These are phyloP conservation scores for Leishmania turanica DNA, from an alignment of 208 protist genomes.

Conservation along the genomic window DNA sequence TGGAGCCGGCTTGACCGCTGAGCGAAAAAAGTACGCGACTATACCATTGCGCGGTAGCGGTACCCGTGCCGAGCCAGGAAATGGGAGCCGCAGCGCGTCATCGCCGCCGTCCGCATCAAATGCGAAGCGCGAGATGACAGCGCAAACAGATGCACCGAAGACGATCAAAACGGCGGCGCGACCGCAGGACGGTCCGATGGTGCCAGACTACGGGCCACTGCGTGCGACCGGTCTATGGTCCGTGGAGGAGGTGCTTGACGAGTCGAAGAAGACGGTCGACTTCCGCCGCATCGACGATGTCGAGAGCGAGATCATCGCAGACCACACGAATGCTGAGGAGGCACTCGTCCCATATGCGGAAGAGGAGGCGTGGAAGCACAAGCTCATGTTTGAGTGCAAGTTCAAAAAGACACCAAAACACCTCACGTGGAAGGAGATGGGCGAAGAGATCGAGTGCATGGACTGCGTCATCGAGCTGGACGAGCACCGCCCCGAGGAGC, in stretches of 20 bases:
- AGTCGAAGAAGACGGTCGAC: slow-evolving; percentile 71
- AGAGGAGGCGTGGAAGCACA: slow-evolving; percentile 88
- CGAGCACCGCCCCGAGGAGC: slow-evolving; percentile 85
- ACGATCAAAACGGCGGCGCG: slow-evolving; percentile 27
- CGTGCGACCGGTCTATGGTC: slow-evolving; percentile 79
- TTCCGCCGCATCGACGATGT: slow-evolving; percentile 89
- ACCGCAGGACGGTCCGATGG: slow-evolving; percentile 57
- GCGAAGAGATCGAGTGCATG: slow-evolving; percentile 89
- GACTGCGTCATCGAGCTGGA: slow-evolving; percentile 90
- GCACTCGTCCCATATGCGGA: slow-evolving; percentile 76
- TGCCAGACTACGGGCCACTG: slow-evolving; percentile 78
- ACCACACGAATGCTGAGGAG: slow-evolving; percentile 57
- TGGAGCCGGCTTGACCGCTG: background rate
- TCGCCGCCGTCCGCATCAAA: background rate
- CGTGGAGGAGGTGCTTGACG: slow-evolving; percentile 78
- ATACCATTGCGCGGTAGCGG: slow-evolving; percentile 16
- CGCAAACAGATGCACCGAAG: background rate
- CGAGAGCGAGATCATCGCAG: slow-evolving; percentile 80
- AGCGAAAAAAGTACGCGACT: slow-evolving; percentile 11
- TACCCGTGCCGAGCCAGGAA: background rate
- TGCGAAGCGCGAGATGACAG: background rate
- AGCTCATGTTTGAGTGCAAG: slow-evolving; percentile 90
- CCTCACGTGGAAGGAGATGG: slow-evolving; percentile 87
- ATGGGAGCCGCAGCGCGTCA: background rate
- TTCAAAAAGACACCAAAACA: slow-evolving; percentile 90